phyloP scores from a whole-genome alignment of 2,329 filamentous ascomycete genomes.

The Elsinoe batatas region DNA sequence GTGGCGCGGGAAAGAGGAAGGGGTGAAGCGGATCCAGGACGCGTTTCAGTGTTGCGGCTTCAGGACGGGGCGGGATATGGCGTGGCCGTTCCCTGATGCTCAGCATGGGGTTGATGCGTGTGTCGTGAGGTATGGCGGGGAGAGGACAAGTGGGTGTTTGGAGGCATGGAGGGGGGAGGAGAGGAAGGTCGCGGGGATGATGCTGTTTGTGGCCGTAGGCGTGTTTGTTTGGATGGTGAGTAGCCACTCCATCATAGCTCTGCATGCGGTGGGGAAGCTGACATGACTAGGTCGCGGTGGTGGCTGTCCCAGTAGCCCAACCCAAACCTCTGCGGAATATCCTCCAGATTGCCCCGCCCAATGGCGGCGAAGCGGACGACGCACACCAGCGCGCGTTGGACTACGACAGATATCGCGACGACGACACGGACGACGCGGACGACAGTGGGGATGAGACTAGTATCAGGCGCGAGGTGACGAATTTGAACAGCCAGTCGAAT shows the following conservation, averaged over 20 bases:
- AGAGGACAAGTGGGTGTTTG: slow-evolving; percentile 40
- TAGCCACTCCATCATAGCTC: slow-evolving; percentile 1
- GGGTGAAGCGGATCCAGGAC: slow-evolving; percentile 54
- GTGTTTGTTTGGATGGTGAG: slow-evolving; percentile 50
- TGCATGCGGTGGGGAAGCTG: slow-evolving; percentile 1
- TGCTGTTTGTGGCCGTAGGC: slow-evolving; percentile 45
- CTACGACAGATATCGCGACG: slow-evolving; percentile 8
- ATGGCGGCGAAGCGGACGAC: slow-evolving; percentile 19
- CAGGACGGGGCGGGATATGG: slow-evolving; percentile 46
- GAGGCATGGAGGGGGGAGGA: slow-evolving; percentile 48
- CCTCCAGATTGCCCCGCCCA: slow-evolving; percentile 17
- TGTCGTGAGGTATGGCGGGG: slow-evolving; percentile 31
- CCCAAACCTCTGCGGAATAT: slow-evolving; percentile 20
- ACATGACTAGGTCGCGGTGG: slow-evolving; percentile 20
- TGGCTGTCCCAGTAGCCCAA: slow-evolving; percentile 21
- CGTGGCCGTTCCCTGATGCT: slow-evolving; percentile 49
- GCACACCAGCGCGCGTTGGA: neutral
- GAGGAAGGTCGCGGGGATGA: slow-evolving; percentile 43
- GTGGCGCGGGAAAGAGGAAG: slow-evolving; percentile 35
- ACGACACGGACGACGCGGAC: slow-evolving; percentile 8
- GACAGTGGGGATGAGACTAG: slow-evolving; percentile 20
- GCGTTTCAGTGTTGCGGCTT: slow-evolving; percentile 58
- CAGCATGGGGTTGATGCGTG: slow-evolving; percentile 33
- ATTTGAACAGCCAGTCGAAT: slow-evolving; percentile 11
- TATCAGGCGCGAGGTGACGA: slow-evolving; percentile 20